These are phyloP conservation scores for Suhomyces choctaworum DNA, from an alignment of 1,139 yeast genomes.

Conservation along the genomic window DNA sequence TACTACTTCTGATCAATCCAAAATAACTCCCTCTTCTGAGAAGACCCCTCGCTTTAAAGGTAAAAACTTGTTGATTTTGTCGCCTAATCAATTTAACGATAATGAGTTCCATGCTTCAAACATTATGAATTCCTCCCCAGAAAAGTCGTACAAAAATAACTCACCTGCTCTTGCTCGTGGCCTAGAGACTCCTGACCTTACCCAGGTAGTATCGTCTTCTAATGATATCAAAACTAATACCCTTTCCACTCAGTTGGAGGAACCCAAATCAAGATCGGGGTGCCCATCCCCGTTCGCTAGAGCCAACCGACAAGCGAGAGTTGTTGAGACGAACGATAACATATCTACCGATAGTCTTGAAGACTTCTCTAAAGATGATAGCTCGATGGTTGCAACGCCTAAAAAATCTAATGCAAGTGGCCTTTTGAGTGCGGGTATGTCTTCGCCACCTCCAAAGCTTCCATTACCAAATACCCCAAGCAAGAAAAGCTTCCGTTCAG, in stretches of 20 bases:
- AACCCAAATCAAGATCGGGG: slow-evolving; percentile 24
- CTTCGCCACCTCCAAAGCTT: slow-evolving; percentile 40
- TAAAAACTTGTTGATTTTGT: slow-evolving; percentile 40
- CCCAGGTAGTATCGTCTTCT: slow-evolving; percentile 4
- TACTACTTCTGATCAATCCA: slow-evolving; percentile 4
- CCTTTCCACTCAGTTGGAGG: slow-evolving; percentile 20
- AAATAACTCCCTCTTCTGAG: slow-evolving; percentile 3
- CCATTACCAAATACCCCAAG: slow-evolving; percentile 30
- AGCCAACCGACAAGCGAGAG: slow-evolving; percentile 49
- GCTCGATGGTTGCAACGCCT: slow-evolving; percentile 19
- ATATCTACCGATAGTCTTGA: slow-evolving; percentile 22
- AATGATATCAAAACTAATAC: slow-evolving; percentile 9
- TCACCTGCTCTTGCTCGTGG: slow-evolving; percentile 2
- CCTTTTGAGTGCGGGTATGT: slow-evolving; percentile 11
- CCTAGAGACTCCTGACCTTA: slow-evolving; percentile 1
- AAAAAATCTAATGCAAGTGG: slow-evolving; percentile 13
- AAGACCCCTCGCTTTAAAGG: slow-evolving; percentile 20
- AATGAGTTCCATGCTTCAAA: slow-evolving; percentile 32
- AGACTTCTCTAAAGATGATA: slow-evolving; percentile 14
- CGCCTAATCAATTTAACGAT: slow-evolving; percentile 44
- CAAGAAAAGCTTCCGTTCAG: slow-evolving; percentile 13
- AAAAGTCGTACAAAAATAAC: slow-evolving; percentile 5
- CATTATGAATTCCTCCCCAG: slow-evolving; percentile 9
- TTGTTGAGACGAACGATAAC: slow-evolving; percentile 42
- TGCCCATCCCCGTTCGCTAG: slow-evolving; percentile 47